Evolutionary conservation across 345 rosid species (phyloP).

Genomic region (Populus nigra): DNA sequence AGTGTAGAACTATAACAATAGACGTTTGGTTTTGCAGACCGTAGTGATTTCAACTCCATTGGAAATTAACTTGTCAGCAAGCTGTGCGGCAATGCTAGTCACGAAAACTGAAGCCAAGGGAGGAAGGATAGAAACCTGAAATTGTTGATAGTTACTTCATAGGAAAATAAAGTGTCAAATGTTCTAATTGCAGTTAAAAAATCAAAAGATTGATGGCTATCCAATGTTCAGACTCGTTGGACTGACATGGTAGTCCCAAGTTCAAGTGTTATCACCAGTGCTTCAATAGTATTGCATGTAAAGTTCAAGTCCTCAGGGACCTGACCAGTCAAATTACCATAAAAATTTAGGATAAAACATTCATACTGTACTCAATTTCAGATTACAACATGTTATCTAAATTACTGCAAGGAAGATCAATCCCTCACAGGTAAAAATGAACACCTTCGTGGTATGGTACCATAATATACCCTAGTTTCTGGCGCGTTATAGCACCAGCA

Average conservation of each 20-base stretch:
- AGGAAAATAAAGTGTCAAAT: background rate
- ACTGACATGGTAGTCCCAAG: background rate
- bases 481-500: background rate
- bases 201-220: background rate
- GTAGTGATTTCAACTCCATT: constrained; percentile 76
- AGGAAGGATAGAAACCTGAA: constrained; percentile 97
- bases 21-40: constrained; percentile 39
- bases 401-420: background rate
- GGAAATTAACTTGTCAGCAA: constrained; percentile 79
- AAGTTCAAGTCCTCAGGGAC: background rate
- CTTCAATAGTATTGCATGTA: background rate
- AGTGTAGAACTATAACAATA: constrained; percentile 11
- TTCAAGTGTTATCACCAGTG: background rate
- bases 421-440: background rate
- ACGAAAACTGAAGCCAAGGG: constrained; percentile 84
- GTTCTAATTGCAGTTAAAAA: background rate
- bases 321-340: background rate
- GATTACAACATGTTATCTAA: background rate
- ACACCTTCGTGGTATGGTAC: no score
- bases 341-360: background rate
- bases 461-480: background rate
- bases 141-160: background rate
- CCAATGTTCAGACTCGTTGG: background rate
- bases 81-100: constrained; percentile 71
- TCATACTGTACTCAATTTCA: background rate